Evolutionary conservation across 305 asterid genomes (phyloP), one percentile per base, ranked within the genome.

Genomic region (Solanum hybrid): DNA sequence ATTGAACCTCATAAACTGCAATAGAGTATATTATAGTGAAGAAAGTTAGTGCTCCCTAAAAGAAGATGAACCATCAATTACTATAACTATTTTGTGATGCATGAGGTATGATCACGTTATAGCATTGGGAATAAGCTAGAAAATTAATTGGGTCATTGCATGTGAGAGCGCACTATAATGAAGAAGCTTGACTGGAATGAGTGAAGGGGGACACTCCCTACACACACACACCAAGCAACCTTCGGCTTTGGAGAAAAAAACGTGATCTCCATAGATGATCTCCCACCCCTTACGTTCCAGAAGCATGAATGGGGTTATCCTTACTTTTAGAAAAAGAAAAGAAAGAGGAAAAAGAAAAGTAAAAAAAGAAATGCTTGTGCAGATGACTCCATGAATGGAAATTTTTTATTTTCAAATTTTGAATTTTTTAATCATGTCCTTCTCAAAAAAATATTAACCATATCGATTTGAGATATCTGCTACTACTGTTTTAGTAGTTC

Each of bases 51-150:
- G 72, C 73, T 29, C 42, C 36, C 19, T 51, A 51, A 84, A 45
- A 71, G 75, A 84, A 84, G 87, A 84, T 51, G 73, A 29, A 84
- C 75, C 87, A 42, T 84, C 73, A 10, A 51, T 84, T 84, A 84
- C 75, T 84, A 10, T 42, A 29, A 84, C 6, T 38, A 31, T 84
- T 84, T 84, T 2, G 72, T 51, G 75, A 51, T 29, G 42, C 75
- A 84, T 84, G 42, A 84, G 29, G 10, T 45, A 84, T 84, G 40
- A 51, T 84, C 73, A 84, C 34, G 22, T 84, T 51, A 6, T 51
- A 56, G 87, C 87, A 51, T 31, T 82, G 38, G 42, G 75, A 84
- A 51, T 29, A 51, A 84, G 12, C 42, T 51, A 29, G 75, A 84
- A 45, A 56, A 37, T 84, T 84, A 84, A 71, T 17, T 82, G 73